Evolutionary conservation across 179 eudicot species (phyloP).

Genomic region (Vitellaria paradoxa): DNA sequence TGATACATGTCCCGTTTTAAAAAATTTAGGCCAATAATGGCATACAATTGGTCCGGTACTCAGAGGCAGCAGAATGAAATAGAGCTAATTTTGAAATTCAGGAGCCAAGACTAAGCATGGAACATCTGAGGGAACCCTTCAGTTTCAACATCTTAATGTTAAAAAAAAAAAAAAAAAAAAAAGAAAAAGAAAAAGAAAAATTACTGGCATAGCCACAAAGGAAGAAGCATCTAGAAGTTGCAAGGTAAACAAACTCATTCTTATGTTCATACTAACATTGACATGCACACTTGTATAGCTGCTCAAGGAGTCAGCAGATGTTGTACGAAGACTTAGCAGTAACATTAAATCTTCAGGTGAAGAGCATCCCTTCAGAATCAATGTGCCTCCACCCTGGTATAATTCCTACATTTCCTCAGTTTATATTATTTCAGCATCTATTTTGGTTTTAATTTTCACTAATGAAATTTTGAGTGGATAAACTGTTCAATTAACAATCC

Average conservation of each 20-base stretch:
- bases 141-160: background rate
- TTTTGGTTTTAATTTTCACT: background rate
- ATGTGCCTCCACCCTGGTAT: background rate
- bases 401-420: conserved; percentile 2
- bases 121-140: background rate
- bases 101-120: background rate
- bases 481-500: background rate
- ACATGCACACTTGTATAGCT: background rate
- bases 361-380: background rate
- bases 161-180: background rate
- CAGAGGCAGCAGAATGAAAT: background rate
- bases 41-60: no score
- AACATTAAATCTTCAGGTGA: background rate
- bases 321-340: background rate
- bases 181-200: background rate
- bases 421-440: background rate
- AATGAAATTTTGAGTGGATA: background rate
- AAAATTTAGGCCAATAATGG: no score
- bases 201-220: background rate
- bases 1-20: no score
- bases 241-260: background rate
- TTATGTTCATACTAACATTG: no score
- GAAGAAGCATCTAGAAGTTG: background rate
- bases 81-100: background rate
- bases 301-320: background rate